A percentile compares a stretch with the other conserved stretches of the same genome.
phyloP scores from a whole-genome alignment of 2,329 filamentous ascomycete species.

The Diaporthe helianthi region DNA sequence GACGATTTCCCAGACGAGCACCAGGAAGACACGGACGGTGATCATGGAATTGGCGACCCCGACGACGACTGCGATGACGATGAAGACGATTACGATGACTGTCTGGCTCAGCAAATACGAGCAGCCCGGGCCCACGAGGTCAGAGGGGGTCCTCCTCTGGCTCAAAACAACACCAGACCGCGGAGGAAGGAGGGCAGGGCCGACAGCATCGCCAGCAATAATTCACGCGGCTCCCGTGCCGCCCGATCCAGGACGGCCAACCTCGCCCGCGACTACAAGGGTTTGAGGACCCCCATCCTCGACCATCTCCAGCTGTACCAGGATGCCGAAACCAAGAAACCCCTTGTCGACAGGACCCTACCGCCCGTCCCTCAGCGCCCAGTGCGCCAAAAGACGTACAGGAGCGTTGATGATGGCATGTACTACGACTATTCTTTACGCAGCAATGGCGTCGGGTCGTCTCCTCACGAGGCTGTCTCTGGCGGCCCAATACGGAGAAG shows the following conservation, averaged over 20 bases:
- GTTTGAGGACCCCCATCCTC: slow-evolving; percentile 26
- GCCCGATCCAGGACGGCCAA: slow-evolving; percentile 12
- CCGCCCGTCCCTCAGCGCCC: not conserved
- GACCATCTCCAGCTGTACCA: slow-evolving; percentile 27
- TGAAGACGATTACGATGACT: not conserved
- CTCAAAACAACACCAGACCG: slow-evolving; percentile 11
- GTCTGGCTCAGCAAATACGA: not conserved
- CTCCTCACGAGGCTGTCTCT: not conserved
- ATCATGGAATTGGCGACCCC: not conserved
- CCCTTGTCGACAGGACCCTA: not conserved
- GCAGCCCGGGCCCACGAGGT: not conserved
- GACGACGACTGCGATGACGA: not conserved
- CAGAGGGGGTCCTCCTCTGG: not conserved
- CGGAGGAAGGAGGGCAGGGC: slow-evolving; percentile 8
- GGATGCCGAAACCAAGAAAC: slow-evolving; percentile 23
- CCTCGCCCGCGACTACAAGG: slow-evolving; percentile 9
- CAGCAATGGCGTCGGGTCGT: not conserved
- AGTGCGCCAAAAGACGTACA: slow-evolving; percentile 2
- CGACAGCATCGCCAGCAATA: slow-evolving; percentile 25
- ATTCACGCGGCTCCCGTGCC: not conserved
- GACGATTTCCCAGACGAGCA: slow-evolving; percentile 25
- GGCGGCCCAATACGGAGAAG: slow-evolving; percentile 17
- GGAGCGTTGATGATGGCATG: slow-evolving; percentile 24
- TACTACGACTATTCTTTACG: slow-evolving; percentile 14
- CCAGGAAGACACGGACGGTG: not conserved